phyloP scores from a whole-genome alignment of 345 rosid genomes.

The Rhizophora mangle region DNA sequence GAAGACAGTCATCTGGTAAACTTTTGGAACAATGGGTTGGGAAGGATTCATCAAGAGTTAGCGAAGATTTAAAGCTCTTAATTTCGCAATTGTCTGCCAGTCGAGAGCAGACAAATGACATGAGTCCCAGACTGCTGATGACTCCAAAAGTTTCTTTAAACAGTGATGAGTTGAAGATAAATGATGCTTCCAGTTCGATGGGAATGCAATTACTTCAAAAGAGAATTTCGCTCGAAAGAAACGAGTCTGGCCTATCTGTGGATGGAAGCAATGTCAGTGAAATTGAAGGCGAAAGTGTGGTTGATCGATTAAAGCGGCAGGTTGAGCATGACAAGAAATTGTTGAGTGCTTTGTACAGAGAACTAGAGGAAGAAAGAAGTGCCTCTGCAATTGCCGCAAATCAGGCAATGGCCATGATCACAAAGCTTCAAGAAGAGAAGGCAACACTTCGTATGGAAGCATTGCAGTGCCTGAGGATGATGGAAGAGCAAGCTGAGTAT shows the following conservation, averaged over 20 bases:
- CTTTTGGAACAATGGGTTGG: slow-evolving; percentile 62
- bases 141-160: slow-evolving; percentile 24
- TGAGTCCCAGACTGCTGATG: slow-evolving; percentile 57
- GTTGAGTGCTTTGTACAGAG: slow-evolving; percentile 57
- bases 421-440: slow-evolving; percentile 93
- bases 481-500: slow-evolving; percentile 83
- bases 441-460: slow-evolving; percentile 92
- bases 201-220: slow-evolving; percentile 61
- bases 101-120: slow-evolving; percentile 57
- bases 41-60: slow-evolving; percentile 69
- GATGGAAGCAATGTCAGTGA: slow-evolving; percentile 79
- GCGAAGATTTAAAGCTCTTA: slow-evolving; percentile 66
- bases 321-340: slow-evolving; percentile 72
- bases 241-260: slow-evolving; percentile 76
- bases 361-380: slow-evolving; percentile 92
- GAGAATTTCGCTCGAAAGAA: slow-evolving; percentile 74
- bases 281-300: slow-evolving; percentile 78
- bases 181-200: slow-evolving; percentile 34
- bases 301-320: slow-evolving; percentile 77
- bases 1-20: slow-evolving; percentile 51
- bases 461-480: slow-evolving; percentile 80
- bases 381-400: slow-evolving; percentile 82
- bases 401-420: slow-evolving; percentile 99
- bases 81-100: slow-evolving; percentile 69
- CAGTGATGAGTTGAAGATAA: slow-evolving; percentile 46